Evolutionary conservation across 176 grass and related monocot genomes (phyloP), one percentile per base, ranked within the genome.

Genomic region (Thalia dealbata): DNA sequence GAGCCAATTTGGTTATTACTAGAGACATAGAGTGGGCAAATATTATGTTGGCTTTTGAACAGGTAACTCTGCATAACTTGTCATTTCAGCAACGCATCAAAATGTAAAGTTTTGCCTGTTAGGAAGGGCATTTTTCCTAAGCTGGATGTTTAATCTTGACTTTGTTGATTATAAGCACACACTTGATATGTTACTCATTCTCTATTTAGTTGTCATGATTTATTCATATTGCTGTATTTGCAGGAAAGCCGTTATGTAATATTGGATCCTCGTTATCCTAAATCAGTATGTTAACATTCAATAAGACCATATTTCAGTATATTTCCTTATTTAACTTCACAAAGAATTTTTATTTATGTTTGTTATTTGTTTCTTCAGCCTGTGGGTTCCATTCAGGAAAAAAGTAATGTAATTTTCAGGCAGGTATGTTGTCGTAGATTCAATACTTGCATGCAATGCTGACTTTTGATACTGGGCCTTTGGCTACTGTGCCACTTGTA

Each of bases 11-110:
- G 62, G 68, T 97, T 76, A 86, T 97, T 51, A 88, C 85, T 55
- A 88, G 95, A 83, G 95, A 99, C 73, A 86, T 99, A 38, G 95
- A 99, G 69, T 99, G 95, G 95, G 95, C 87, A 45, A 99, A 83
- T 74, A 84, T 99, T 30, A 72, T 91, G 79, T 81, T 99, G 72
- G 65, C 95, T 76, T 99, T 99, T 7, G 95, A 38, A 38, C 32
- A 38, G 32, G 32, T 38, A 38, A 38, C 32, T 38, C 32, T 4
- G 32, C 32, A 38, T 38, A 38, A 38, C 32, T 38, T 38, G 32
- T 4, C 32, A 38, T 38, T 48, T 48, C 54, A 21, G 54, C 54
- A 58, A 58, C 22, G 18, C 21, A 58, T 58, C 54, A 58, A 58
- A 58, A 58, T 58, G 16, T 7, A 55, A 58, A 21, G 21, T 58